These are phyloP conservation scores for Ophiostoma himal-ulmi DNA, from an alignment of 2,329 filamentous ascomycete genomes.

Conservation along the genomic window DNA sequence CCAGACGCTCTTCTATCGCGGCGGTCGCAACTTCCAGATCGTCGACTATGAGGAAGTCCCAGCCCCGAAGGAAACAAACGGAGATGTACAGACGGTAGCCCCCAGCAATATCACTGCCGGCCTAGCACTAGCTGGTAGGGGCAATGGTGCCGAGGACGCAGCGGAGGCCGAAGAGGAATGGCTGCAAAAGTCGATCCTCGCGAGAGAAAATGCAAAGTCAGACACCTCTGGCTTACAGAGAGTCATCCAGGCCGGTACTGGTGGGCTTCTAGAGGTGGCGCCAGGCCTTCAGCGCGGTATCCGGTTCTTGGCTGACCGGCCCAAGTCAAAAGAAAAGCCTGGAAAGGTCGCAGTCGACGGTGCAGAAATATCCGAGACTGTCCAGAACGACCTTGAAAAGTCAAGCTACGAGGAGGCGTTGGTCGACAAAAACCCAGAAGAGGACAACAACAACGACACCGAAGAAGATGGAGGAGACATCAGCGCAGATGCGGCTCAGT, in stretches of 20 bases:
- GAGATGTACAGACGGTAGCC: constrained; percentile 94
- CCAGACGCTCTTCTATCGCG: constrained; percentile 85
- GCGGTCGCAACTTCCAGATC: constrained; percentile 86
- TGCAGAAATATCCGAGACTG: constrained; percentile 61
- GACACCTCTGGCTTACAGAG: constrained; percentile 41
- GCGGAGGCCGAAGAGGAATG: constrained; percentile 67
- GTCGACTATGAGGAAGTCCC: constrained; percentile 94
- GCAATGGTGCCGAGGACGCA: constrained; percentile 54
- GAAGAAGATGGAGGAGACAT: constrained; percentile 3
- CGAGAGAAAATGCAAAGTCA: constrained; percentile 28
- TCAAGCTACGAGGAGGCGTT: constrained; percentile 33
- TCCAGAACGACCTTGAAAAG: constrained; percentile 56
- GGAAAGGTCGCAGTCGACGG: constrained; percentile 35
- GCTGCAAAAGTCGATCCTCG: constrained; percentile 34
- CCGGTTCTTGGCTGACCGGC: constrained; percentile 57
- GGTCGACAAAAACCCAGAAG: constrained; percentile 21
- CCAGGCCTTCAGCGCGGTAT: constrained; percentile 79
- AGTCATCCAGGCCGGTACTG: constrained; percentile 74
- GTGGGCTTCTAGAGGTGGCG: constrained; percentile 71
- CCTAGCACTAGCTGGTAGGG: constrained; percentile 32
- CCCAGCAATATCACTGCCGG: neutral
- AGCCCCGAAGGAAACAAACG: constrained; percentile 79
- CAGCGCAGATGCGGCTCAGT: constrained; percentile 17
- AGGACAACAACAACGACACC: constrained; percentile 26
- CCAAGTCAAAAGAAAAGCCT: constrained; percentile 42